Conservation (phyloP, 305 asterid species). For the Fraxinus baroniana region DNA sequence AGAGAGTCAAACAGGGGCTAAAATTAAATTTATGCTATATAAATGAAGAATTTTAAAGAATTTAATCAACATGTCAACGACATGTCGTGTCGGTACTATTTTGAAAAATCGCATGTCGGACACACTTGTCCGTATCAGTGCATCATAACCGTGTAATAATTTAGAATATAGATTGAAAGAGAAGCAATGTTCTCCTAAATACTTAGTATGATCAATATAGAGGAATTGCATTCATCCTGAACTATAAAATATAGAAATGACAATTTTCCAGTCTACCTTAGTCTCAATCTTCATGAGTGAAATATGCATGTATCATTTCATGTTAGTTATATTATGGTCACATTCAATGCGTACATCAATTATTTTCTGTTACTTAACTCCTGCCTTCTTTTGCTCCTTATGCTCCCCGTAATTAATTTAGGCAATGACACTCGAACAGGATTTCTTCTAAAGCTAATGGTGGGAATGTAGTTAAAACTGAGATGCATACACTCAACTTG, state of each 20-base stretch:
- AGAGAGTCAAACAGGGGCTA: too few relatives aligned
- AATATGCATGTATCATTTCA: background rate
- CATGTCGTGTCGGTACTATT: too few relatives aligned
- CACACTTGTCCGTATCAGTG: too few relatives aligned
- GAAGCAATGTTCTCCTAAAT: background rate
- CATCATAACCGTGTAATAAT: background rate
- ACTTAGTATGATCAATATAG: background rate
- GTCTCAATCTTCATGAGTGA: background rate
- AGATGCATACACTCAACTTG: background rate
- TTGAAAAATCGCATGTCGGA: too few relatives aligned
- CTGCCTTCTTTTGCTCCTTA: background rate
- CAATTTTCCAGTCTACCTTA: background rate
- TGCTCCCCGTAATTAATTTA: too few relatives aligned
- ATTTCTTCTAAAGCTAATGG: background rate
- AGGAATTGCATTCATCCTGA: background rate
- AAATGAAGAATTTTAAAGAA: too few relatives aligned
- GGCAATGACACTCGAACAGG: background rate
- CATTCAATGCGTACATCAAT: background rate
- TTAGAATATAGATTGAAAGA: background rate
- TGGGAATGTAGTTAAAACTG: background rate
- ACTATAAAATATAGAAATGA: background rate
- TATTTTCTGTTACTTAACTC: background rate
- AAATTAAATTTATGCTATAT: too few relatives aligned
- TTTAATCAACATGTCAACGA: too few relatives aligned
- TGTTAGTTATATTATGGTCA: background rate